Conservation (phyloP, 176 grass and related monocot species). For the Echinochloa phyllopogon region DNA sequence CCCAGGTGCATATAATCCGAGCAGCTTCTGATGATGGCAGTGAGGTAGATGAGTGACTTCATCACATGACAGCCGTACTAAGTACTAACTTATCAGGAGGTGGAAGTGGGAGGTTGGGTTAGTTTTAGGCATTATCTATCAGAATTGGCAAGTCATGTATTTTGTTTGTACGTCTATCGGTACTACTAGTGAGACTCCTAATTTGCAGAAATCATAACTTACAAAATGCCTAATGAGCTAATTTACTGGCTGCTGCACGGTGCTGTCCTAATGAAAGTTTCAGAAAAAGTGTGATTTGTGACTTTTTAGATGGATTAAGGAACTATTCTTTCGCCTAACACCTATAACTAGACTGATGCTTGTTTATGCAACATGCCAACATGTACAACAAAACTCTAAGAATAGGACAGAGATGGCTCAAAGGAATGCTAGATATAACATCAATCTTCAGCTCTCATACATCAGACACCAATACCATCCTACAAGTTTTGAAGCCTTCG, state of each 20-base stretch:
- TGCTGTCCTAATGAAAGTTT: slow-evolving; percentile 13
- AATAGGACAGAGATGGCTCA: slow-evolving; percentile 18
- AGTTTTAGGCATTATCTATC: slow-evolving; percentile 37
- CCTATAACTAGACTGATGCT: slow-evolving; percentile 27
- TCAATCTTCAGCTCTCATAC: slow-evolving; percentile 51
- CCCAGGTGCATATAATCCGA: slow-evolving; percentile 76
- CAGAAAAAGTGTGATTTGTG: slow-evolving; percentile 9
- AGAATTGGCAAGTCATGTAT: slow-evolving; percentile 9
- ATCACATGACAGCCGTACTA: slow-evolving; percentile 6
- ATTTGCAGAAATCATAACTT: background rate
- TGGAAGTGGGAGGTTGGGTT: slow-evolving; percentile 16
- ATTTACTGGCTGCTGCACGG: background rate
- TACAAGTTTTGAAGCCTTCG: slow-evolving; percentile 46
- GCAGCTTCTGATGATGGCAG: slow-evolving; percentile 43
- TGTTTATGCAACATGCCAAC: slow-evolving; percentile 41
- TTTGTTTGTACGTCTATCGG: background rate
- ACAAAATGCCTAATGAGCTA: slow-evolving; percentile 3
- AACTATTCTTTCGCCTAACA: slow-evolving; percentile 33
- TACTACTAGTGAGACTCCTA: slow-evolving; percentile 9
- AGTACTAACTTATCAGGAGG: slow-evolving; percentile 24
- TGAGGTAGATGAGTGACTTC: slow-evolving; percentile 45
- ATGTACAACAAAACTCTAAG: slow-evolving; percentile 30
- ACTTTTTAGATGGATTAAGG: slow-evolving; percentile 13
- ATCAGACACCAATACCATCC: slow-evolving; percentile 40
- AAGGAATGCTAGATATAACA: slow-evolving; percentile 45